Evolutionary conservation across 768 basidiomycete species (phyloP).

Genomic region (Tulasnella sp.): DNA sequence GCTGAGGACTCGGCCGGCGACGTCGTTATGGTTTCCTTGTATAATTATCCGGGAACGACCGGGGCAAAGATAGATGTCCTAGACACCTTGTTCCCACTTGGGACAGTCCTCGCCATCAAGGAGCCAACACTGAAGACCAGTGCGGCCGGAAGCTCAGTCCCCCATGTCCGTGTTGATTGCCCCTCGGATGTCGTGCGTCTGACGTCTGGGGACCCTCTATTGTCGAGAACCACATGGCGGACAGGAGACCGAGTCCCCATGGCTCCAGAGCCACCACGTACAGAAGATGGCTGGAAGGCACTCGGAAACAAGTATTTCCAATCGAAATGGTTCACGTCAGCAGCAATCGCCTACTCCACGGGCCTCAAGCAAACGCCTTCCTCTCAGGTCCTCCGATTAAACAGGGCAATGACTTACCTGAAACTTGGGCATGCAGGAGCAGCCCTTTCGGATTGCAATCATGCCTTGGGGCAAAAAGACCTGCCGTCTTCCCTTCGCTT

Average conservation of each 20-base stretch:
- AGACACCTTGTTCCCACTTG: slow-evolving; percentile 38
- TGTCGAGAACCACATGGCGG: slow-evolving; percentile 28
- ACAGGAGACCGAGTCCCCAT: background rate
- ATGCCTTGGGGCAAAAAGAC: slow-evolving; percentile 27
- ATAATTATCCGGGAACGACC: slow-evolving; percentile 27
- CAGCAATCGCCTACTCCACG: slow-evolving; percentile 37
- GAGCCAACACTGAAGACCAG: slow-evolving; percentile 37
- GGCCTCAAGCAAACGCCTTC: slow-evolving; percentile 39
- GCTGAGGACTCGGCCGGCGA: slow-evolving; percentile 30
- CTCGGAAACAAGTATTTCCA: slow-evolving; percentile 35
- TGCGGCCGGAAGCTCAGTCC: background rate
- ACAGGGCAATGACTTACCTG: slow-evolving; percentile 42
- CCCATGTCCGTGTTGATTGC: slow-evolving; percentile 37
- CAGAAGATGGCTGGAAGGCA: slow-evolving; percentile 24
- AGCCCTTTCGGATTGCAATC: slow-evolving; percentile 41
- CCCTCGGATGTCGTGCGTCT: slow-evolving; percentile 35
- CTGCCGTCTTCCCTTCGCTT: background rate
- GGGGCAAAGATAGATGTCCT: slow-evolving; percentile 28
- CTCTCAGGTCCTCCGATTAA: slow-evolving; percentile 40
- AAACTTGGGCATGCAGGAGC: slow-evolving; percentile 40
- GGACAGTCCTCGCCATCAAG: slow-evolving; percentile 35
- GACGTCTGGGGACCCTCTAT: background rate
- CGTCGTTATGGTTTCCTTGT: slow-evolving; percentile 21
- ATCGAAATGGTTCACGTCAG: slow-evolving; percentile 30
- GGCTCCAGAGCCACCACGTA: background rate